A percentile compares a stretch with the other conserved stretches of the same genome.
phyloP scores from a whole-genome alignment of 768 basidiomycete species.

The Chiua virens region DNA sequence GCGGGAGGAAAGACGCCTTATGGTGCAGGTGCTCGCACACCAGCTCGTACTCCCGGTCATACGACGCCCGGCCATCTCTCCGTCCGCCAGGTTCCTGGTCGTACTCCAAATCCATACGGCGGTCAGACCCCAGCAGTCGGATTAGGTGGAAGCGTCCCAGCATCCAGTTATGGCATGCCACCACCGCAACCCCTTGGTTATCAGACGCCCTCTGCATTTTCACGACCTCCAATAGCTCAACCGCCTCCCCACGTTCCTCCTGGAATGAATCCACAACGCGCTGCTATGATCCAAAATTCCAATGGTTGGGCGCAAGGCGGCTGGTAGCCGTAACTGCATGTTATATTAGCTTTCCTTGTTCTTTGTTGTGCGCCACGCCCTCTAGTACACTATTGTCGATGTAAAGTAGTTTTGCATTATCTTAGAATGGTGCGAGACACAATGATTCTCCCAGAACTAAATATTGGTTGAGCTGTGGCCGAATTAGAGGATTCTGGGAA shows the following conservation, averaged over 20 bases:
- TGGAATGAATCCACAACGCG: slow-evolving; percentile 66
- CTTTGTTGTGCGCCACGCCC: slow-evolving; percentile 11
- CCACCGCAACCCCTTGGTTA: slow-evolving; percentile 41
- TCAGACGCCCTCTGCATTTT: slow-evolving; percentile 36
- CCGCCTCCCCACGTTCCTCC: slow-evolving; percentile 48
- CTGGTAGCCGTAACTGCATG: slow-evolving; percentile 27
- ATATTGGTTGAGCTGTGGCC: no score
- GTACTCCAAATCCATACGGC: slow-evolving; percentile 82
- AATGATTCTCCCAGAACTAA: not conserved
- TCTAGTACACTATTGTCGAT: slow-evolving; percentile 24
- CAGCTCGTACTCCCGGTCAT: slow-evolving; percentile 69
- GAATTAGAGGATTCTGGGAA: no score
- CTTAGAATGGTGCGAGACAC: slow-evolving; percentile 19
- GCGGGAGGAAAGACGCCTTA: slow-evolving; percentile 80
- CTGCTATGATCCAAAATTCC: slow-evolving; percentile 60
- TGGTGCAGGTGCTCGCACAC: slow-evolving; percentile 71
- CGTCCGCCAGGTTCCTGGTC: slow-evolving; percentile 60
- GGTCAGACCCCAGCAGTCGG: slow-evolving; percentile 37
- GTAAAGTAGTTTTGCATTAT: slow-evolving; percentile 28
- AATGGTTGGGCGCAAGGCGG: slow-evolving; percentile 37
- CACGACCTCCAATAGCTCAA: slow-evolving; percentile 43
- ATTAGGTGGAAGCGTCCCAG: slow-evolving; percentile 27
- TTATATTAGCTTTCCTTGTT: slow-evolving; percentile 17
- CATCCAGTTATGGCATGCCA: slow-evolving; percentile 29
- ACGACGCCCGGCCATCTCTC: slow-evolving; percentile 83